A percentile compares a stretch with the other conserved stretches of the same genome.
phyloP scores from a whole-genome alignment of 371 early-diverging fungal species.

The Mucor circinelloides region DNA sequence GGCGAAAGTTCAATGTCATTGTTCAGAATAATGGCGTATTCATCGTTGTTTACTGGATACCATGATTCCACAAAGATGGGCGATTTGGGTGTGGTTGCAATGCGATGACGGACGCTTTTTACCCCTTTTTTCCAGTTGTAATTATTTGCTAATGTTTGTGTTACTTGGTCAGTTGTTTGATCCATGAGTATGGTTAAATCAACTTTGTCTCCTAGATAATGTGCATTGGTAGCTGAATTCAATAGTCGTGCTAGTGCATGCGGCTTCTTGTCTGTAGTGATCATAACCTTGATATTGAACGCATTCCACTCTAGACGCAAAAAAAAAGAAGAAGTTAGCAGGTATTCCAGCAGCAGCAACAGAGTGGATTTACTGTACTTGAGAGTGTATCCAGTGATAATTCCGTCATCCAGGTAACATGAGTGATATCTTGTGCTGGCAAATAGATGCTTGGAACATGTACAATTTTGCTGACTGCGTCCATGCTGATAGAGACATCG shows the following conservation, averaged over 20 bases:
- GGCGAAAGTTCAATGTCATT: slow-evolving; percentile 62
- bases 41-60: slow-evolving; percentile 61
- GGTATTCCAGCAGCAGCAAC: neutral
- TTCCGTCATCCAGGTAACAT: slow-evolving; percentile 55
- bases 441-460: slow-evolving; percentile 43
- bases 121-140: slow-evolving; percentile 55
- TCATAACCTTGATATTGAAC: slow-evolving; percentile 51
- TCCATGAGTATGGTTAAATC: slow-evolving; percentile 61
- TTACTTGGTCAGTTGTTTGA: slow-evolving; percentile 52
- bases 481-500: slow-evolving; percentile 5
- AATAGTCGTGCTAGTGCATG: slow-evolving; percentile 55
- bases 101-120: slow-evolving; percentile 59
- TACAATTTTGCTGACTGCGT: slow-evolving; percentile 20
- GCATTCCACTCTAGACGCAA: slow-evolving; percentile 58
- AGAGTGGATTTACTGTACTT: slow-evolving; percentile 32
- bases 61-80: slow-evolving; percentile 63
- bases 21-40: slow-evolving; percentile 62
- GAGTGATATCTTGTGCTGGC: slow-evolving; percentile 48
- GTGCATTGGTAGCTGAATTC: slow-evolving; percentile 35
- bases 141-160: slow-evolving; percentile 47
- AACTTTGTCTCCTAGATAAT: slow-evolving; percentile 59
- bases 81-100: slow-evolving; percentile 53
- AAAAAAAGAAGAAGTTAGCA: neutral
- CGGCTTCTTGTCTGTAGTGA: slow-evolving; percentile 59
- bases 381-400: slow-evolving; percentile 51